Evolutionary conservation across 352 stramenopile genomes (phyloP), one percentile per base, ranked within the genome.

Genomic region (Pythium oligandrum): DNA sequence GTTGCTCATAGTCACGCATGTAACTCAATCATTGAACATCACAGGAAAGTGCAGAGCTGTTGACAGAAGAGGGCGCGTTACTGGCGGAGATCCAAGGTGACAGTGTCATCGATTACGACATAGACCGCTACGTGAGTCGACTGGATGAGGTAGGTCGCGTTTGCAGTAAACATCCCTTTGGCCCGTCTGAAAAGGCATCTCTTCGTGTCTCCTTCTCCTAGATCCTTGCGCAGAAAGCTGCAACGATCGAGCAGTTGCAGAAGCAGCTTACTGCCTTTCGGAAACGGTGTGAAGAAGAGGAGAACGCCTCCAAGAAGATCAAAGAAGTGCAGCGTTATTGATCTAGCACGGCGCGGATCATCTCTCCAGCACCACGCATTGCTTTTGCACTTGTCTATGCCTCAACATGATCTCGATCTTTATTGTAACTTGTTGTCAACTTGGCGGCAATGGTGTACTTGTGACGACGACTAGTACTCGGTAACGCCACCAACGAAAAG

Each of bases 1-100:
- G 56, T n/a, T 34, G 0, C 0, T 54, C 6, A 48, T 34, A 17
- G 43, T 55, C 17, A 8, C 38, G 38, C 38, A 42, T 42, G 7
- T 12, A 8, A 42, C 38, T 42, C 38, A 12, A 8, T 12, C 38
- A 30, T 32, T 39, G 34, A 55, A 11, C n/a, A 44, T 50, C 72
- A 10, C 64, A 98, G 76, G 93, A 98, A 70, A 98, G 96, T 57
- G 96, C 96, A 1, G 92, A 99, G 65, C 76, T 99, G 17, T 68
- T 99, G 9, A 98, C 95, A 1, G 90, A 98, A 57, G 96, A 99
- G 86, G 95, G 95, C 7, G 71, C 78, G 26, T 64, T 97, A 49
- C 60, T 96, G 8, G 81, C 85, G 44, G 71, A 88, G 12, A 90
- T 96, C 53, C 84, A 93, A 65, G 87, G 84, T 26, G 91, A 98